phyloP scores from a whole-genome alignment of 2,329 filamentous ascomycete species.

The Arthrobotrys musiformis region DNA sequence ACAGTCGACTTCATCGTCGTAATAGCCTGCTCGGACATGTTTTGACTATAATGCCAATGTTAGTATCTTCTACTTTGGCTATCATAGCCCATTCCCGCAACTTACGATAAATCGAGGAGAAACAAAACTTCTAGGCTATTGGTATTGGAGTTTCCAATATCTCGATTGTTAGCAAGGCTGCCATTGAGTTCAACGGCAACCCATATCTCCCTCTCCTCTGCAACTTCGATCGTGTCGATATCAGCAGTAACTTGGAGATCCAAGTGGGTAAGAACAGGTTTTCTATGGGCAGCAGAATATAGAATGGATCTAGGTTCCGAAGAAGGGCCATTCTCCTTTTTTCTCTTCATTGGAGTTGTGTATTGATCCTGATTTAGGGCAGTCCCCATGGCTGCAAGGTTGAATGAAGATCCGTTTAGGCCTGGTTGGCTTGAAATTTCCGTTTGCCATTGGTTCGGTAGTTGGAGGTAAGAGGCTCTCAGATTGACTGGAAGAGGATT shows the following conservation, averaged over 20 bases:
- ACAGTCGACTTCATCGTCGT: slow-evolving; percentile 28
- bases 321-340: background rate
- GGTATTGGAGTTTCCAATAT: background rate
- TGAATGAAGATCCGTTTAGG: background rate
- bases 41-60: slow-evolving; percentile 24
- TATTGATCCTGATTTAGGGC: background rate
- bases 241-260: slow-evolving; percentile 32
- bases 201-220: slow-evolving; percentile 32
- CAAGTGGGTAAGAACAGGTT: slow-evolving; percentile 28
- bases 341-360: background rate
- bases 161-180: slow-evolving; percentile 41
- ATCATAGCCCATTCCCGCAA: background rate
- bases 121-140: slow-evolving; percentile 39
- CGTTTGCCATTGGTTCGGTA: slow-evolving; percentile 1
- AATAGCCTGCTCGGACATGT: slow-evolving; percentile 43
- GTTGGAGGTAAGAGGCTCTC: background rate
- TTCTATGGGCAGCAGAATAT: slow-evolving; percentile 1
- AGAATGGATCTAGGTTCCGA: slow-evolving; percentile 1
- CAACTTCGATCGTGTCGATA: slow-evolving; percentile 26
- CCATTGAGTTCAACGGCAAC: slow-evolving; percentile 39
- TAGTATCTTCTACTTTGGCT: background rate
- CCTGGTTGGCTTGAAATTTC: background rate
- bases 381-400: background rate
- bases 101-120: slow-evolving; percentile 48
- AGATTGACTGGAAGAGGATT: slow-evolving; percentile 12